Conservation (phyloP, 2,329 filamentous ascomycete species). For the Penicillium sp. region DNA sequence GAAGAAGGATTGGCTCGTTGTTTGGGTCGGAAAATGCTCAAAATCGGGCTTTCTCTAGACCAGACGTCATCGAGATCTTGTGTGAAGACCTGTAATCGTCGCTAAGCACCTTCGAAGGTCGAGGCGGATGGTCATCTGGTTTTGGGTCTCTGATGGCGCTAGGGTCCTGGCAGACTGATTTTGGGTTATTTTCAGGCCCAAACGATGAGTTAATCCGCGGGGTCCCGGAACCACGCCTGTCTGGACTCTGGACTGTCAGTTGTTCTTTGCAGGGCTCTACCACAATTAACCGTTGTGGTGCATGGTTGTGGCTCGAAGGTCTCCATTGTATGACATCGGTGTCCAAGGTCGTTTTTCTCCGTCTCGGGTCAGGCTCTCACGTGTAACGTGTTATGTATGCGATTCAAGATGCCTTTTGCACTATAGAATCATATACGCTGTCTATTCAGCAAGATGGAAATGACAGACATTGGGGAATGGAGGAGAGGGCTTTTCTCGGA, state of each 20-base stretch:
- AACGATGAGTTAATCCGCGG: slow-evolving; percentile 4
- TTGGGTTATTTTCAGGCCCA: slow-evolving; percentile 15
- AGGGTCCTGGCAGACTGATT: background rate
- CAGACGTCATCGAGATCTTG: background rate
- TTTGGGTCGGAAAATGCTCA: slow-evolving; percentile 11
- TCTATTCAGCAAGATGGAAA: too few species aligned
- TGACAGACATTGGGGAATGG: too few species aligned
- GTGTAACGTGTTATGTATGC: too few species aligned
- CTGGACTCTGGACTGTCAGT: background rate
- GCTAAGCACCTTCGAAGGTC: background rate
- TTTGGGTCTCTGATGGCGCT: background rate
- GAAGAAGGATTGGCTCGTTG: slow-evolving; percentile 2
- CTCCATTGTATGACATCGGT: too few species aligned
- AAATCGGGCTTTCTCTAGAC: slow-evolving; percentile 1
- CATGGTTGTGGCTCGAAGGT: too few species aligned
- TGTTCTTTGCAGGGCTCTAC: background rate
- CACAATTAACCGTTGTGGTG: too few species aligned
- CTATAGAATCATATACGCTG: too few species aligned
- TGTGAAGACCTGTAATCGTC: background rate
- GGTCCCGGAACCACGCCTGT: background rate
- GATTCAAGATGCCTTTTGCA: too few species aligned
- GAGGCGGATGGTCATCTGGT: background rate
- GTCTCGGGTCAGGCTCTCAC: too few species aligned
- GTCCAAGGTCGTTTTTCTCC: too few species aligned
- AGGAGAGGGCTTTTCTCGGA: too few species aligned